These are phyloP conservation scores for Xylaria sp. DNA, from an alignment of 2,329 filamentous ascomycete species.

Conservation along the genomic window DNA sequence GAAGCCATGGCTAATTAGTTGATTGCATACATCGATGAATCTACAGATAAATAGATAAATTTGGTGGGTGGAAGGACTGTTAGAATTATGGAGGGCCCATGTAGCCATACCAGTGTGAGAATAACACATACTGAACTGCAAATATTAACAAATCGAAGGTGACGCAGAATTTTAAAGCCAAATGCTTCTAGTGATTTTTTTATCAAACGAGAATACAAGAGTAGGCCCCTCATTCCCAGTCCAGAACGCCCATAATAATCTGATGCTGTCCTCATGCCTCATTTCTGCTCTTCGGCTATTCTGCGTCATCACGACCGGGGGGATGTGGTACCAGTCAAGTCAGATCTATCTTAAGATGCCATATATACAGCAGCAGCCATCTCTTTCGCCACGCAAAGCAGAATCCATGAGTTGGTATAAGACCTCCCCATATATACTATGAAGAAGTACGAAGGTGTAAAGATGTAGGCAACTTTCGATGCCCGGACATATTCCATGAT, in stretches of 20 bases:
- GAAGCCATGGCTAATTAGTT: neutral
- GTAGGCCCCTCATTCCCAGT: neutral
- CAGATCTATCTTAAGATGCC: constrained; percentile 6
- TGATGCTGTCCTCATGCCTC: constrained; percentile 7
- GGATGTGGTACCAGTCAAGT: neutral
- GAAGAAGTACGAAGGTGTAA: neutral
- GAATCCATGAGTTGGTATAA: neutral
- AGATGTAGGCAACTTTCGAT: neutral
- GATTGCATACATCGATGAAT: neutral
- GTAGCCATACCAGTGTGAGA: too few species aligned
- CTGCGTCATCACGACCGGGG: neutral
- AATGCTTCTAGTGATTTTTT: constrained; percentile 13
- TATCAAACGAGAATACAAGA: constrained; percentile 19
- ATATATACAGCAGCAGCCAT: constrained; percentile 17
- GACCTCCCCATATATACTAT: neutral
- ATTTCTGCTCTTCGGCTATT: neutral
- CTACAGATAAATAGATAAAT: neutral
- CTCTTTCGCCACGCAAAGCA: neutral
- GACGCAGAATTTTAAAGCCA: neutral
- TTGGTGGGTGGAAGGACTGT: neutral
- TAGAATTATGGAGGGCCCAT: neutral
- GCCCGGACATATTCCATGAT: too few species aligned
- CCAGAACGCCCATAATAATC: constrained; percentile 29
- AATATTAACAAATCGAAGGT: neutral
- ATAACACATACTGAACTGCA: neutral